Evolutionary conservation across 2,329 filamentous ascomycete species (phyloP).

Genomic region (Stagonosporopsis vannaccii): DNA sequence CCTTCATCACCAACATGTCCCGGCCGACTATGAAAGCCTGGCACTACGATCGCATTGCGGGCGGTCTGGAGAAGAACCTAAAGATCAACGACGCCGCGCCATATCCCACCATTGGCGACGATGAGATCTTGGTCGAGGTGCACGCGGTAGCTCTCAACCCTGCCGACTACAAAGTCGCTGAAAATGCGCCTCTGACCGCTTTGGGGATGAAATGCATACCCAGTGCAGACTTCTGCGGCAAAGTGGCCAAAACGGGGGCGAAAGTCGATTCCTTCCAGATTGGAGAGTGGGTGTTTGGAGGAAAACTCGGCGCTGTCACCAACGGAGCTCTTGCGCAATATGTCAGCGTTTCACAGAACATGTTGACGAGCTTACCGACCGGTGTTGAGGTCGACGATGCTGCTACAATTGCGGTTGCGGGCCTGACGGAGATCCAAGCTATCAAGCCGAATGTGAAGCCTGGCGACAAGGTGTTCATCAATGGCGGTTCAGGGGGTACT

Average conservation of each 20-base stretch:
- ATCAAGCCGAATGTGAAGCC: slow-evolving; percentile 48
- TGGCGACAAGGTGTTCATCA: slow-evolving; percentile 66
- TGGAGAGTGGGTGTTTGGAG: slow-evolving; percentile 53
- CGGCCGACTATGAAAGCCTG: slow-evolving; percentile 63
- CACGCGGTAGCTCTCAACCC: slow-evolving; percentile 65
- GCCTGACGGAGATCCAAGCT: slow-evolving; percentile 51
- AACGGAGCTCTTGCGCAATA: slow-evolving; percentile 52
- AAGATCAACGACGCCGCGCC: slow-evolving; percentile 55
- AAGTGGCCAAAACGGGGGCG: slow-evolving; percentile 50
- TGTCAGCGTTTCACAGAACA: slow-evolving; percentile 33
- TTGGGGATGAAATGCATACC: slow-evolving; percentile 52
- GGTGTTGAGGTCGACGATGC: slow-evolving; percentile 44
- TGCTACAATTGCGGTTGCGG: slow-evolving; percentile 48
- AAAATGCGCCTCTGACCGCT: slow-evolving; percentile 49
- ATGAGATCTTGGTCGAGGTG: slow-evolving; percentile 64
- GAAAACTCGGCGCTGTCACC: slow-evolving; percentile 35
- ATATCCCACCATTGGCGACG: slow-evolving; percentile 44
- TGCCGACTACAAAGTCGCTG: slow-evolving; percentile 69
- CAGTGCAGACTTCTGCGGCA: slow-evolving; percentile 62
- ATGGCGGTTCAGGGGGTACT: slow-evolving; percentile 69
- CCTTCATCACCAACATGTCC: slow-evolving; percentile 18
- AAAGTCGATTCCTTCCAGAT: slow-evolving; percentile 39
- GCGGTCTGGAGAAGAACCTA: slow-evolving; percentile 63
- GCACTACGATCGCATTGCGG: slow-evolving; percentile 59
- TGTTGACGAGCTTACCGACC: slow-evolving; percentile 34